These are phyloP conservation scores for Russula abietina DNA, from an alignment of 768 basidiomycete genomes.

Conservation along the genomic window DNA sequence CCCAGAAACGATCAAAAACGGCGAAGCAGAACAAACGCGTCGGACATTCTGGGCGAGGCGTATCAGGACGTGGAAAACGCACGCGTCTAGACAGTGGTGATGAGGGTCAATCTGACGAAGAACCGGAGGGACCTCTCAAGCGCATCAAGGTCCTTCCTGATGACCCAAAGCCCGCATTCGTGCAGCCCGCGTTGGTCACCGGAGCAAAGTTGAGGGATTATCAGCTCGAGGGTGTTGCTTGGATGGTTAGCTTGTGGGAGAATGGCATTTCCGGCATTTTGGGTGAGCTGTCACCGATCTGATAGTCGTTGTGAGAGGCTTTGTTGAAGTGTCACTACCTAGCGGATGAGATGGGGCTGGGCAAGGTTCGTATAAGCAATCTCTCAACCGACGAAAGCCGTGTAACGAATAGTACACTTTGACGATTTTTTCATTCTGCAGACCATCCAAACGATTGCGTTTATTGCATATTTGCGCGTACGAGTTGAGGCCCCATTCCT, in stretches of 20 bases:
- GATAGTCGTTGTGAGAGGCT: background rate
- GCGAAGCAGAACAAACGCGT: background rate
- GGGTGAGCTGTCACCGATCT: constrained; percentile 37
- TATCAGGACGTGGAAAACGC: constrained; percentile 18
- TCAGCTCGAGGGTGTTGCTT: constrained; percentile 90
- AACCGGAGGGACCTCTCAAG: constrained; percentile 23
- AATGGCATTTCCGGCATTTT: constrained; percentile 80
- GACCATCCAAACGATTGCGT: constrained; percentile 94
- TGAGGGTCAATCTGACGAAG: constrained; percentile 19
- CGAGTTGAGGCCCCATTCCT: constrained; percentile 71
- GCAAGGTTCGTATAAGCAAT: constrained; percentile 49
- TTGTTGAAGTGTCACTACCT: constrained; percentile 6
- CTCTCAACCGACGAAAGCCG: background rate
- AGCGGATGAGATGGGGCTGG: constrained; percentile 96
- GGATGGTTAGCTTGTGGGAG: constrained; percentile 86
- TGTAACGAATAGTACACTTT: constrained; percentile 13
- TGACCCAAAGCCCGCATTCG: constrained; percentile 33
- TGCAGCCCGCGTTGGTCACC: constrained; percentile 75
- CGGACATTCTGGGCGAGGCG: background rate
- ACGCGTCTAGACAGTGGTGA: constrained; percentile 20
- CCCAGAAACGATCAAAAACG: constrained; percentile 23
- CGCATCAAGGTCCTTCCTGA: constrained; percentile 24
- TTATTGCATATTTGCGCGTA: constrained; percentile 84
- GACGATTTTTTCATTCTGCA: constrained; percentile 33
- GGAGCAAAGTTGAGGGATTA: constrained; percentile 85